phyloP scores from a whole-genome alignment of 2,329 filamentous ascomycete genomes.

The Calonectria fujianensis region DNA sequence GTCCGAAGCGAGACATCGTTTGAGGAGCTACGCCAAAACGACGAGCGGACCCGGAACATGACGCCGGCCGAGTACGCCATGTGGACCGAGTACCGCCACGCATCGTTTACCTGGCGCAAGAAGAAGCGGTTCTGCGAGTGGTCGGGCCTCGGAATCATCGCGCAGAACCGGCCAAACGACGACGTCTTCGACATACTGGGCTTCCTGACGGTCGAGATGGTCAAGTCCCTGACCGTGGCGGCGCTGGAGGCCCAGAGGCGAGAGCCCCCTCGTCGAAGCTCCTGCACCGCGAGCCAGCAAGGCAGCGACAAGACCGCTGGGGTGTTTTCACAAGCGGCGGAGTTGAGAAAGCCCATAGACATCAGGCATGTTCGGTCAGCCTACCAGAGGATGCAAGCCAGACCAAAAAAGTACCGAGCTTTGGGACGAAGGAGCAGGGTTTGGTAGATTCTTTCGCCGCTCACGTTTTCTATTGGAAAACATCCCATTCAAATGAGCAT shows the following conservation, averaged over 20 bases:
- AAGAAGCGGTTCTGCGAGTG: slow-evolving; percentile 97
- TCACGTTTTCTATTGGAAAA: no score
- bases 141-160: slow-evolving; percentile 93
- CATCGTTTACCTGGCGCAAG: slow-evolving; percentile 97
- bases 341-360: background rate
- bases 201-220: slow-evolving; percentile 10
- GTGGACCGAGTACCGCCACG: slow-evolving; percentile 97
- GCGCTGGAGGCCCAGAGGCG: slow-evolving; percentile 5
- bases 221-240: slow-evolving; percentile 4
- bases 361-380: background rate
- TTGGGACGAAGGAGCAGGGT: background rate
- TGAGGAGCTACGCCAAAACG: slow-evolving; percentile 3
- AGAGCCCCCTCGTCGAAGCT: background rate
- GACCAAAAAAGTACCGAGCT: background rate
- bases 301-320: background rate
- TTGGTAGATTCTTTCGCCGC: background rate
- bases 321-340: background rate
- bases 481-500: no score
- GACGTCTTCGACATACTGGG: slow-evolving; percentile 10
- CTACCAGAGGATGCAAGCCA: background rate
- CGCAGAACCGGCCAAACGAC: background rate
- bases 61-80: slow-evolving; percentile 97
- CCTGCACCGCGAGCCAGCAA: background rate
- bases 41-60: slow-evolving; percentile 78
- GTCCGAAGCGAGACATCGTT: background rate